Percentiles rank a stretch among this genome's conserved stretches.
These are phyloP conservation scores for Plantago coronopus DNA, from an alignment of 305 asterid genomes.

Conservation along the genomic window DNA sequence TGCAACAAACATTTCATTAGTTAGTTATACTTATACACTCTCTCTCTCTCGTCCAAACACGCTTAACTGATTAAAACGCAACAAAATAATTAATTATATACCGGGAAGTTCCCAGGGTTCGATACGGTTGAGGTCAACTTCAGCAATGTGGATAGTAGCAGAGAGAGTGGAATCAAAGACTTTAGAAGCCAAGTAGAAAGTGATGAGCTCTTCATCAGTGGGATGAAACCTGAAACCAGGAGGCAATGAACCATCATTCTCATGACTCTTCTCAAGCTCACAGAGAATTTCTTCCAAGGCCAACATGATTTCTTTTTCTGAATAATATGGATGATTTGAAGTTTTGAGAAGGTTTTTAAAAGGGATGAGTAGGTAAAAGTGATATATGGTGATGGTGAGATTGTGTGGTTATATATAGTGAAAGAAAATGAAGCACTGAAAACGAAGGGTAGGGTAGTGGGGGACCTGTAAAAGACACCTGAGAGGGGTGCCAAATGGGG, in stretches of 20 bases:
- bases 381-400: too few species aligned
- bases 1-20: constrained; percentile 1
- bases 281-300: constrained; percentile 57
- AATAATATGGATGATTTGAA: not conserved
- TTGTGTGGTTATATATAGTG: constrained; percentile 14
- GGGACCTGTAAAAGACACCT: constrained; percentile 51
- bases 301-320: constrained; percentile 34
- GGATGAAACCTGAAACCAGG: constrained; percentile 85
- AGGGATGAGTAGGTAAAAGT: not conserved
- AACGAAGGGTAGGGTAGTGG: constrained; percentile 40
- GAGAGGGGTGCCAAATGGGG: constrained; percentile 52
- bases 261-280: constrained; percentile 46
- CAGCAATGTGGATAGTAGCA: constrained; percentile 53
- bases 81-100: constrained; percentile 20
- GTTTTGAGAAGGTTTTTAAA: not conserved
- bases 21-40: constrained; percentile 4
- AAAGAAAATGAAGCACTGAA: constrained; percentile 43
- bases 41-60: too few species aligned
- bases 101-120: constrained; percentile 97
- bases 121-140: constrained; percentile 77
- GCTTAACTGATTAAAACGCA: not conserved
- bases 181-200: constrained; percentile 70
- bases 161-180: constrained; percentile 45
- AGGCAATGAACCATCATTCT: constrained; percentile 39
- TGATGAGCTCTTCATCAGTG: constrained; percentile 73